phyloP scores from a whole-genome alignment of 108 stramenopile species.

The Aurantiochytrium sp. region DNA sequence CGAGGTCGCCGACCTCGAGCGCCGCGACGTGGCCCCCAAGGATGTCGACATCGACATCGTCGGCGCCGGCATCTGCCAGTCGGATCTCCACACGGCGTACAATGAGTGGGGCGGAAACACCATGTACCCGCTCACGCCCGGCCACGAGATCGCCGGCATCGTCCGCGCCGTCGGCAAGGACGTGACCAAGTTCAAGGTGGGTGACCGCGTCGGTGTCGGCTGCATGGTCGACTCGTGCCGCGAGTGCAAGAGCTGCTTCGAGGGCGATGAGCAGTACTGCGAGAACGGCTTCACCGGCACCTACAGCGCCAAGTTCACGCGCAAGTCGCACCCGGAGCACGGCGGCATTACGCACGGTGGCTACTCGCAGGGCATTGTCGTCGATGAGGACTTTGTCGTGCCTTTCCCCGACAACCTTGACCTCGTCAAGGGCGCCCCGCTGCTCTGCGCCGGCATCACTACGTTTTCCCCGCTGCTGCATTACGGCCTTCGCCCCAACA shows the following conservation, averaged over 20 bases:
- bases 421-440: conserved; percentile 25
- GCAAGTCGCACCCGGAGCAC: background rate
- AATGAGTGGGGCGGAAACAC: background rate
- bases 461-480: conserved; percentile 46
- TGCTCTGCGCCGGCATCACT: conserved; percentile 65
- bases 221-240: conserved; percentile 57
- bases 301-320: background rate
- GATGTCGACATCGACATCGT: background rate
- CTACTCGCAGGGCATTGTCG: conserved; percentile 30
- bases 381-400: background rate
- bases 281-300: background rate
- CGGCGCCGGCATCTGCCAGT: conserved; percentile 48
- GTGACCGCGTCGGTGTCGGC: conserved; percentile 60
- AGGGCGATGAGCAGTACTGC: conserved; percentile 49
- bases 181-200: conserved; percentile 56
- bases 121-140: conserved; percentile 24
- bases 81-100: conserved; percentile 47
- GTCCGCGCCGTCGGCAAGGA: conserved; percentile 42
- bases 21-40: conserved; percentile 8
- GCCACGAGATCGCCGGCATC: conserved; percentile 47
- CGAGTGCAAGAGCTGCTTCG: conserved; percentile 46
- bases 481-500: conserved; percentile 28
- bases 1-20: background rate
- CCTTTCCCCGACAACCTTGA: background rate
- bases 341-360: conserved; percentile 1